phyloP scores from a whole-genome alignment of 306 rosid genomes.

The Castanea mollissima region DNA sequence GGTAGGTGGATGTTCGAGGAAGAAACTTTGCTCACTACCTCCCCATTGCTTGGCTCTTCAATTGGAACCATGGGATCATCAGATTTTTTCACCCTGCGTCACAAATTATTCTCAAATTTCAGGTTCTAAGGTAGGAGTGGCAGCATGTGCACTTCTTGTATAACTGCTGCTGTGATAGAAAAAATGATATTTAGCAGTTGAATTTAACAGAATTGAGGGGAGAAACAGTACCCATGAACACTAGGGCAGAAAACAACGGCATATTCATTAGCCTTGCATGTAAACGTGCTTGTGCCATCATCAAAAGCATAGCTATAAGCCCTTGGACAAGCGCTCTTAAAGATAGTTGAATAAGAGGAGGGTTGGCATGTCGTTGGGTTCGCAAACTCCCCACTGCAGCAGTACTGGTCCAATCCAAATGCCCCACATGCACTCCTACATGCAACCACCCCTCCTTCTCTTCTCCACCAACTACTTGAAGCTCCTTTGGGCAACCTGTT shows the following conservation, averaged over 20 bases:
- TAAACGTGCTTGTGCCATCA: slow-evolving; percentile 86
- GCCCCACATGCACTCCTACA: slow-evolving; percentile 94
- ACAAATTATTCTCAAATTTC: slow-evolving; percentile 16
- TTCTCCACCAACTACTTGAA: slow-evolving; percentile 68
- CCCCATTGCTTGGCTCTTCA: slow-evolving; percentile 32
- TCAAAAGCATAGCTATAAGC: slow-evolving; percentile 94
- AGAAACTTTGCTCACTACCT: slow-evolving; percentile 35
- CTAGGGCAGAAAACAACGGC: slow-evolving; percentile 72
- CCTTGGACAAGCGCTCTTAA: slow-evolving; percentile 87
- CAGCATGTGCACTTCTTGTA: neutral
- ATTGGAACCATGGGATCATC: slow-evolving; percentile 35
- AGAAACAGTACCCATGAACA: slow-evolving; percentile 33
- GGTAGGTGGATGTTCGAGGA: slow-evolving; percentile 51
- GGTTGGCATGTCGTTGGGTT: slow-evolving; percentile 84
- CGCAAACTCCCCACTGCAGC: slow-evolving; percentile 83
- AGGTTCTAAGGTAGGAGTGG: neutral
- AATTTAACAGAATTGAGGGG: neutral
- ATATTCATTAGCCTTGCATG: slow-evolving; percentile 82
- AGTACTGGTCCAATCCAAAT: slow-evolving; percentile 70
- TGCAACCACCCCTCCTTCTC: slow-evolving; percentile 54
- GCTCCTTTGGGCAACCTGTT: slow-evolving; percentile 92
- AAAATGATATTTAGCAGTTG: neutral
- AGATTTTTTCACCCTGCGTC: slow-evolving; percentile 37
- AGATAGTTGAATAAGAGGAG: slow-evolving; percentile 65
- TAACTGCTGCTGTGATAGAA: neutral